Percentiles rank a stretch among this genome's conserved stretches.
Evolutionary conservation across 306 rosid genomes (phyloP).

Genomic region (Begonia loranthoides): DNA sequence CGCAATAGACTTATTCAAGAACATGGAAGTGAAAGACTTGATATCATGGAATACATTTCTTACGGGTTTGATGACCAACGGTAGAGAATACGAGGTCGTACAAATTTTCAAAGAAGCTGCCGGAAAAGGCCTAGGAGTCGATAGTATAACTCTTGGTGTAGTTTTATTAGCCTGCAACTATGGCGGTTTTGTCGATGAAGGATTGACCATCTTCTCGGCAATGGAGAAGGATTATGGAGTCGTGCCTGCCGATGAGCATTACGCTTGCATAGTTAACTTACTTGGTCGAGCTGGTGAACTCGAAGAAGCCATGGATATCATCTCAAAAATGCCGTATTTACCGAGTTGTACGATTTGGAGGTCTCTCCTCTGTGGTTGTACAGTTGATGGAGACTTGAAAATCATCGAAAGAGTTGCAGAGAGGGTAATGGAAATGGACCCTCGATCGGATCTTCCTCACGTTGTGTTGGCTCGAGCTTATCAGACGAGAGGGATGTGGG

Average conservation of each 20-base stretch:
- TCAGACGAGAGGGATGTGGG: conserved; percentile 61
- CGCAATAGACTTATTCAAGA: conserved; percentile 40
- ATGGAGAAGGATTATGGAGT: conserved; percentile 58
- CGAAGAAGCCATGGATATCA: conserved; percentile 43
- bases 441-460: conserved; percentile 43
- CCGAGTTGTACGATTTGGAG: conserved; percentile 35
- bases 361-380: conserved; percentile 39
- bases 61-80: conserved; percentile 50
- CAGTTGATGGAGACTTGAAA: conserved; percentile 33
- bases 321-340: conserved; percentile 30
- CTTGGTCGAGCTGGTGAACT: conserved; percentile 55
- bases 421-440: conserved; percentile 41
- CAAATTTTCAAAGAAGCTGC: conserved; percentile 26
- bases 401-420: conserved; percentile 47
- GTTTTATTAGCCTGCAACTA: conserved; percentile 60
- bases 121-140: conserved; percentile 29
- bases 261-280: conserved; percentile 37
- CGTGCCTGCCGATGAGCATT: conserved; percentile 42
- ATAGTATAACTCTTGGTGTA: conserved; percentile 52
- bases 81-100: conserved; percentile 30
- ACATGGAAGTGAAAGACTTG: conserved; percentile 43
- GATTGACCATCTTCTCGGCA: conserved; percentile 33
- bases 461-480: conserved; percentile 41
- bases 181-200: conserved; percentile 52
- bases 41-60: conserved; percentile 71